Percentiles rank a stretch among this genome's conserved stretches.
phyloP scores from a whole-genome alignment of 176 grass and related monocot species.

The Zoysia japonica region DNA sequence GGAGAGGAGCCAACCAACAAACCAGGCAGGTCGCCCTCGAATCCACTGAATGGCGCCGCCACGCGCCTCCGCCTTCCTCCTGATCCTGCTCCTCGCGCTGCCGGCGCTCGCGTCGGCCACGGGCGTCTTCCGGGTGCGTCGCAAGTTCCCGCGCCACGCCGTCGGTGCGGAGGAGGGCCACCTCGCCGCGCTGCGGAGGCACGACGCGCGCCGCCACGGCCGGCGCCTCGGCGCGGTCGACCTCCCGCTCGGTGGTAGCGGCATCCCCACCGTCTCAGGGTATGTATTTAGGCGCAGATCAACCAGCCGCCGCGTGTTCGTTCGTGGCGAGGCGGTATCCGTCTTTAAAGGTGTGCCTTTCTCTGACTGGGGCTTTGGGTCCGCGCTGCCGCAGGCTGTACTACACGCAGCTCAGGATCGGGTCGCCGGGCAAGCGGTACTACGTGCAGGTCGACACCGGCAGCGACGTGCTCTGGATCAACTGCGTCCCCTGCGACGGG shows the following conservation, averaged over 20 bases:
- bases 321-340: no score
- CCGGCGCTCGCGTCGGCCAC: slow-evolving; percentile 29
- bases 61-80: neutral
- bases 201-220: slow-evolving; percentile 57
- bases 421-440: slow-evolving; percentile 70
- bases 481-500: slow-evolving; percentile 75
- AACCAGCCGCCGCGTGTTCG: neutral
- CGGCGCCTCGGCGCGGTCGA: slow-evolving; percentile 60
- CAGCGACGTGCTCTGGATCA: slow-evolving; percentile 94
- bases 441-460: slow-evolving; percentile 99
- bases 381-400: slow-evolving; percentile 58
- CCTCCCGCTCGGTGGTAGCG: slow-evolving; percentile 73
- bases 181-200: slow-evolving; percentile 49
- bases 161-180: neutral
- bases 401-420: slow-evolving; percentile 75
- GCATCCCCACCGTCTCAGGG: slow-evolving; percentile 66
- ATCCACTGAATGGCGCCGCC: neutral
- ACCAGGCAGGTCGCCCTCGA: neutral
- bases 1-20: neutral
- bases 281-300: slow-evolving; percentile 6
- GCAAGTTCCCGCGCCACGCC: slow-evolving; percentile 55
- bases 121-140: slow-evolving; percentile 72
- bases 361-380: slow-evolving; percentile 4
- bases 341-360: neutral
- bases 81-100: slow-evolving; percentile 25